These are phyloP conservation scores for Debaryomyces castellii DNA, from an alignment of 805 yeast species.

Conservation along the genomic window DNA sequence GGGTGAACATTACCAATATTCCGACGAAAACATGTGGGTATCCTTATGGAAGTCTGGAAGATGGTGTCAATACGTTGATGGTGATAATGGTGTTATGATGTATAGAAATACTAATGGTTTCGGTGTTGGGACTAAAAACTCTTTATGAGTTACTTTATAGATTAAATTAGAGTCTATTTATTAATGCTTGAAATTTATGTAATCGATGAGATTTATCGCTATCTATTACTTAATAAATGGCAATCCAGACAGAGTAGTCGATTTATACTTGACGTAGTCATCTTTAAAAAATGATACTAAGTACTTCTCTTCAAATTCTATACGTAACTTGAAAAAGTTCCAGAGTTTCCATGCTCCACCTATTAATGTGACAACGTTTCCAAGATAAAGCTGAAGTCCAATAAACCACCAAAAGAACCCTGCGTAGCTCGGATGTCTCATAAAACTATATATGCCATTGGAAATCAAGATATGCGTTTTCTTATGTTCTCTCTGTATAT, in stretches of 20 bases:
- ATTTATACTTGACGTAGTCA: constrained; percentile 56
- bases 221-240: constrained; percentile 49
- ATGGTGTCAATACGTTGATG: constrained; percentile 72
- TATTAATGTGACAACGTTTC: constrained; percentile 60
- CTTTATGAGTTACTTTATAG: neutral
- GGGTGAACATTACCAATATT: constrained; percentile 75
- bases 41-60: constrained; percentile 64
- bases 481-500: constrained; percentile 54
- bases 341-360: constrained; percentile 60
- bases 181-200: neutral
- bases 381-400: constrained; percentile 72
- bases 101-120: constrained; percentile 66
- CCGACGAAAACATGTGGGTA: constrained; percentile 72
- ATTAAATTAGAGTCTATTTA: neutral
- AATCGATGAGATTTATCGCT: too few species aligned
- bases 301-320: constrained; percentile 66
- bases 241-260: constrained; percentile 54
- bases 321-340: constrained; percentile 68
- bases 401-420: constrained; percentile 95
- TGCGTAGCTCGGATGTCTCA: constrained; percentile 87
- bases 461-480: constrained; percentile 68
- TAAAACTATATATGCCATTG: constrained; percentile 61
- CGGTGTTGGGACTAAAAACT: constrained; percentile 21
- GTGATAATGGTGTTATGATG: constrained; percentile 70
- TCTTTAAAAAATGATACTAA: constrained; percentile 70